Evolutionary conservation across 2,329 filamentous ascomycete species (phyloP).

Genomic region (Colletotrichum plurivorum): DNA sequence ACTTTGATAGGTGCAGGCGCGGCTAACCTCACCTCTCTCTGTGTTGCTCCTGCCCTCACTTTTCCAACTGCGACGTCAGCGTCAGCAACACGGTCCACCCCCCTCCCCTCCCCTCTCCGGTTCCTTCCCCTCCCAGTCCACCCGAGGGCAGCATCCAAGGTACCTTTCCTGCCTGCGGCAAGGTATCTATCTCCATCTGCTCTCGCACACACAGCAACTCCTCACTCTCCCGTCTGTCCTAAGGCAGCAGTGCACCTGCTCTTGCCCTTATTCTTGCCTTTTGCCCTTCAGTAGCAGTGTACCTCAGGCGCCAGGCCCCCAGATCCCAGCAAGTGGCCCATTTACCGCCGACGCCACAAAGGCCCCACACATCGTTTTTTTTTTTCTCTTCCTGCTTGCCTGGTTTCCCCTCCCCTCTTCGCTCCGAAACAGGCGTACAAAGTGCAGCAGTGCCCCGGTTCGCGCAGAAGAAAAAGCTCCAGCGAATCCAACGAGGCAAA

Average conservation of each 20-base stretch:
- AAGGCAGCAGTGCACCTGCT: conserved; percentile 22
- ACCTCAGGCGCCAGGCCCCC: conserved; percentile 23
- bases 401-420: neutral
- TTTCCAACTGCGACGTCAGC: conserved; percentile 33
- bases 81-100: conserved; percentile 24
- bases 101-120: conserved; percentile 6
- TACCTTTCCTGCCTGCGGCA: neutral
- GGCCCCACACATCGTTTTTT: conserved; percentile 32
- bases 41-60: conserved; percentile 18
- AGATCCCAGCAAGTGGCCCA: conserved; percentile 37
- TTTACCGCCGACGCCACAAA: conserved; percentile 37
- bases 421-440: conserved; percentile 40
- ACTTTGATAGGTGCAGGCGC: conserved; percentile 23
- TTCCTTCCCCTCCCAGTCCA: conserved; percentile 6
- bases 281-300: neutral
- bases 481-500: conserved; percentile 40
- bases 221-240: conserved; percentile 3
- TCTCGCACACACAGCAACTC: neutral
- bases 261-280: neutral
- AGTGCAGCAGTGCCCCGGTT: conserved; percentile 36
- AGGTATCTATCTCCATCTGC: conserved; percentile 1
- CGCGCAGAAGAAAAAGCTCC: conserved; percentile 26
- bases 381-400: neutral
- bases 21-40: conserved; percentile 20
- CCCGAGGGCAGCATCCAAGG: neutral